Conservation (phyloP, 306 rosid genomes). For the Ceratonia siliqua region DNA sequence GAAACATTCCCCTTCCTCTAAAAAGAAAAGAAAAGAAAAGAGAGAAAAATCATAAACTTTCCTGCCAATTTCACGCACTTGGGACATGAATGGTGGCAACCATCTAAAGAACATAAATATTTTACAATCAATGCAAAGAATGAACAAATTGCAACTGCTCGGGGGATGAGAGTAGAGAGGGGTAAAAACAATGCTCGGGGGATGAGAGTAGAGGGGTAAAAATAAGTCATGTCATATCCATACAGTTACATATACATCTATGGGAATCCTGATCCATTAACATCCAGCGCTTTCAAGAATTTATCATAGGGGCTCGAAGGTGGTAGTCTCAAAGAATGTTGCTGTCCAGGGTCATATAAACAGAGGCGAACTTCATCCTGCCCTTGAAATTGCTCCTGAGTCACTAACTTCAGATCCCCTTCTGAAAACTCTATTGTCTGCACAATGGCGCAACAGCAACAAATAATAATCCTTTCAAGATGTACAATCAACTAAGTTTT, state of each 20-base stretch:
- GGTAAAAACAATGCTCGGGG: neutral
- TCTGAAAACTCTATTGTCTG: slow-evolving; percentile 54
- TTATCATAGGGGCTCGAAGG: slow-evolving; percentile 91
- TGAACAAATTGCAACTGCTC: slow-evolving; percentile 33
- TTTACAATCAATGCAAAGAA: slow-evolving; percentile 34
- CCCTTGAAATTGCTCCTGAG: slow-evolving; percentile 43
- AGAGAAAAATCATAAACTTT: neutral
- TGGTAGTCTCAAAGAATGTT: slow-evolving; percentile 65
- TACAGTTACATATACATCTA: slow-evolving; percentile 29
- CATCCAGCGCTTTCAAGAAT: slow-evolving; percentile 95
- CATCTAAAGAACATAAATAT: slow-evolving; percentile 23
- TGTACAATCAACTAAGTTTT: neutral
- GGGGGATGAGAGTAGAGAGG: slow-evolving; percentile 19
- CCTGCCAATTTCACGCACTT: slow-evolving; percentile 21
- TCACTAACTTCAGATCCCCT: slow-evolving; percentile 50
- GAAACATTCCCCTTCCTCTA: neutral
- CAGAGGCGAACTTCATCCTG: slow-evolving; percentile 49
- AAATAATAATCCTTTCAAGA: slow-evolving; percentile 5
- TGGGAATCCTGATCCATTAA: slow-evolving; percentile 35
- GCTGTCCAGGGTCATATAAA: slow-evolving; percentile 54
- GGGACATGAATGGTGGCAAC: slow-evolving; percentile 12
- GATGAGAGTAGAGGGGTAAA: neutral
- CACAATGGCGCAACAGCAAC: slow-evolving; percentile 31
- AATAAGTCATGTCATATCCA: neutral
- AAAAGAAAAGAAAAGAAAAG: neutral